These are phyloP conservation scores for Orbilia ellipsospora DNA, from an alignment of 2,329 filamentous ascomycete genomes.

Conservation along the genomic window DNA sequence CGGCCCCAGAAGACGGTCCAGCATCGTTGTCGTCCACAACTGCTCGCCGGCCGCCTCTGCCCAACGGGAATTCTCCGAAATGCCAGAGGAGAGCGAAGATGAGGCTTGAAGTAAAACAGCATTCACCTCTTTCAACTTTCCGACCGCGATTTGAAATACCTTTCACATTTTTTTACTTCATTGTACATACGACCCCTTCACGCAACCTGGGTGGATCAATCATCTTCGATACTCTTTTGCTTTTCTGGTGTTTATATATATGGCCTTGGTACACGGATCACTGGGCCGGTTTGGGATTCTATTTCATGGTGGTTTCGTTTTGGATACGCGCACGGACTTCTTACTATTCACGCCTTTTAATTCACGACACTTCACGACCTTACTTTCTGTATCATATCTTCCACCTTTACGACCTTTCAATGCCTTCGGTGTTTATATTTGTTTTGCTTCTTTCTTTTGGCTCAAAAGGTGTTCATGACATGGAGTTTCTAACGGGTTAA, in stretches of 20 bases:
- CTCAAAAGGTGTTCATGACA: slow-evolving; percentile 10
- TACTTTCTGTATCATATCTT: slow-evolving; percentile 20
- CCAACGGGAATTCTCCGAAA: slow-evolving; percentile 49
- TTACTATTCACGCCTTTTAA: slow-evolving; percentile 16
- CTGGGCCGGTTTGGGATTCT: slow-evolving; percentile 42
- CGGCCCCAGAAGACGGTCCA: slow-evolving; percentile 41
- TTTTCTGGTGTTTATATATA: slow-evolving; percentile 42
- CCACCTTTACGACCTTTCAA: slow-evolving; percentile 6
- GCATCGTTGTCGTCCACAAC: slow-evolving; percentile 55
- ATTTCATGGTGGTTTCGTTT: slow-evolving; percentile 5
- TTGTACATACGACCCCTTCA: slow-evolving; percentile 44
- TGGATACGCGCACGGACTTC: slow-evolving; percentile 3
- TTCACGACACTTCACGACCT: slow-evolving; percentile 22
- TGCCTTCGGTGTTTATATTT: slow-evolving; percentile 2
- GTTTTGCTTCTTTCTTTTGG: slow-evolving; percentile 1
- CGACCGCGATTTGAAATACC: slow-evolving; percentile 14
- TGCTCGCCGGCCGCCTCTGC: slow-evolving; percentile 33
- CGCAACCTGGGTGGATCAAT: slow-evolving; percentile 20
- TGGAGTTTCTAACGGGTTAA: slow-evolving; percentile 25
- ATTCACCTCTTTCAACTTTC: slow-evolving; percentile 3
- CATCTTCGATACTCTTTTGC: slow-evolving; percentile 14
- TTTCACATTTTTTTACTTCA: slow-evolving; percentile 1
- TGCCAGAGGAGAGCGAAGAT: slow-evolving; percentile 54
- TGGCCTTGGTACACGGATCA: slow-evolving; percentile 42
- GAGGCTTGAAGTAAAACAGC: slow-evolving; percentile 32